phyloP scores from a whole-genome alignment of 805 yeast species.

The Yarrowia sp. region DNA sequence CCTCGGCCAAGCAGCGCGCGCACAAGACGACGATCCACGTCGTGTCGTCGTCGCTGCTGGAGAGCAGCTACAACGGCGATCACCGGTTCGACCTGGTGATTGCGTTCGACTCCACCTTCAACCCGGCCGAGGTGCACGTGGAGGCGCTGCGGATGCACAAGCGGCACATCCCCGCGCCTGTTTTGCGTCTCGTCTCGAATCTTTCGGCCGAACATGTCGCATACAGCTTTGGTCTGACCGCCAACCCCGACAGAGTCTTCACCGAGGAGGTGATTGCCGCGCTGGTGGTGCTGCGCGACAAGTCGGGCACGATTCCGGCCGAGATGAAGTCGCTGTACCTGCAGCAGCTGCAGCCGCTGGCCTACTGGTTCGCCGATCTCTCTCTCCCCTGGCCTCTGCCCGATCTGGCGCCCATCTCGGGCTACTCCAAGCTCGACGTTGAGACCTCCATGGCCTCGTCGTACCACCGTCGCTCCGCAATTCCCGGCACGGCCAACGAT shows the following conservation, averaged over 20 bases:
- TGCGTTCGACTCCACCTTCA: constrained; percentile 60
- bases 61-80: constrained; percentile 31
- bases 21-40: constrained; percentile 43
- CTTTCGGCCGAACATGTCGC: constrained; percentile 84
- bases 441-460: constrained; percentile 52
- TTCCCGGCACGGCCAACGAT: constrained; percentile 26
- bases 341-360: constrained; percentile 60
- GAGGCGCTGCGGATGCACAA: constrained; percentile 36
- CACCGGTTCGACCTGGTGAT: constrained; percentile 55
- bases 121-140: constrained; percentile 42
- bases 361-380: constrained; percentile 56
- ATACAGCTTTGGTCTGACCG: constrained; percentile 44
- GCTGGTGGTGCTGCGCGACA: constrained; percentile 74
- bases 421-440: constrained; percentile 68
- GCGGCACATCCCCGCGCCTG: constrained; percentile 50
- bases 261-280: constrained; percentile 75
- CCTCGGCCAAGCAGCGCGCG: constrained; percentile 33
- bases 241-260: constrained; percentile 42
- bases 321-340: constrained; percentile 73
- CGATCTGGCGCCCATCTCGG: constrained; percentile 60
- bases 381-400: constrained; percentile 72
- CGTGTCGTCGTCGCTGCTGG: constrained; percentile 43
- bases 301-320: constrained; percentile 78
- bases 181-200: constrained; percentile 68
- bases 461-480: constrained; percentile 13